These are phyloP conservation scores for Inonotus hispidus DNA, from an alignment of 1,284 basidiomycete genomes.

Conservation along the genomic window DNA sequence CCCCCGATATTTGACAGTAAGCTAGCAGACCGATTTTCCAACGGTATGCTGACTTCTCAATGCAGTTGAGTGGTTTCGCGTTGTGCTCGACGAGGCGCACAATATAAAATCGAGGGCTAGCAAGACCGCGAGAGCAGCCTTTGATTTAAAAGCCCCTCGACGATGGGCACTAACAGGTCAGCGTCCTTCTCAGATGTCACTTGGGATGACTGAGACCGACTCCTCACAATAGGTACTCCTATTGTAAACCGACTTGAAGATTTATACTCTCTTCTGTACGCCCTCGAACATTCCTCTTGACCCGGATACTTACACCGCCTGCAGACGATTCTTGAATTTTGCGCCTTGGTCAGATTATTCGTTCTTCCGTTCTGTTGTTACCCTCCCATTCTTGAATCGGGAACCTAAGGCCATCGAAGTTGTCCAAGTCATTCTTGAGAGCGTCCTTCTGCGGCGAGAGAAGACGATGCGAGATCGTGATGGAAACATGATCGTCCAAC, in stretches of 20 bases:
- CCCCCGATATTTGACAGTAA: constrained; percentile 73
- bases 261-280: constrained; percentile 81
- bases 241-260: constrained; percentile 96
- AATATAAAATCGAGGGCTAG: constrained; percentile 91
- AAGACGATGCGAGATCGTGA: constrained; percentile 90
- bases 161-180: constrained; percentile 88
- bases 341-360: constrained; percentile 90
- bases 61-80: constrained; percentile 73
- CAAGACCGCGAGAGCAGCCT: constrained; percentile 88
- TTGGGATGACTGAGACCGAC: neutral
- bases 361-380: constrained; percentile 89
- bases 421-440: constrained; percentile 90
- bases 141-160: constrained; percentile 72
- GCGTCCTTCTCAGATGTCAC: neutral
- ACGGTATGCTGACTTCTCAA: constrained; percentile 4
- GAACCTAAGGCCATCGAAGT: constrained; percentile 91
- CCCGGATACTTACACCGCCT: neutral
- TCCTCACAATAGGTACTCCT: constrained; percentile 62
- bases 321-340: constrained; percentile 82
- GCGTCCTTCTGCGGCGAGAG: constrained; percentile 85
- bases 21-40: constrained; percentile 22
- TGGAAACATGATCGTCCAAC: constrained; percentile 84
- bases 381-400: constrained; percentile 79
- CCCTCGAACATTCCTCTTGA: neutral
- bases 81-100: constrained; percentile 90